Evolutionary conservation across 78 protist genomes (phyloP).

Genomic region (Ministeria vibrans): DNA sequence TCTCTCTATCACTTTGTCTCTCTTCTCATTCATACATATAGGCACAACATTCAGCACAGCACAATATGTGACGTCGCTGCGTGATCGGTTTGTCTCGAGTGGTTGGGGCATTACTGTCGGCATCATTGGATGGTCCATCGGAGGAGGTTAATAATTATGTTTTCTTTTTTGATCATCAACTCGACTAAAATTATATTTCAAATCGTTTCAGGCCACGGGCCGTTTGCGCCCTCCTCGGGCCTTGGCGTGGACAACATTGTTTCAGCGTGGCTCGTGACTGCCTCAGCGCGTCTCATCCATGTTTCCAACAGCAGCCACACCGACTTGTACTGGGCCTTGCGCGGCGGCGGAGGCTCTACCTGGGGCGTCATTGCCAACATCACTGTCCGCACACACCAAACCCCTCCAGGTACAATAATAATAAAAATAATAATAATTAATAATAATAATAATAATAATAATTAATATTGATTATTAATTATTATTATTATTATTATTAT

Average conservation of each 20-base stretch:
- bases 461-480: too few species aligned
- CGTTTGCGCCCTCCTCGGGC: slow-evolving; percentile 7
- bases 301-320: background rate
- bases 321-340: slow-evolving; percentile 20
- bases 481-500: too few species aligned
- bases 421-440: too few species aligned
- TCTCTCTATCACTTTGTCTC: too few species aligned
- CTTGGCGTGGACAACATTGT: slow-evolving; percentile 17
- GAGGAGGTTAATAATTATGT: too few species aligned
- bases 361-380: slow-evolving; percentile 11
- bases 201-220: too few species aligned
- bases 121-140: background rate
- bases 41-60: background rate
- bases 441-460: too few species aligned
- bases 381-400: background rate
- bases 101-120: slow-evolving; percentile 2
- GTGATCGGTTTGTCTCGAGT: background rate
- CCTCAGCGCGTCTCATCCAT: background rate
- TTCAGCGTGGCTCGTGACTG: background rate
- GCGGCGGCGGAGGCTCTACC: slow-evolving; percentile 27
- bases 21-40: too few species aligned
- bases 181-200: too few species aligned
- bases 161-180: too few species aligned
- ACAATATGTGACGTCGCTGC: background rate
- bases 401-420: too few species aligned